phyloP scores from a whole-genome alignment of 352 stramenopile species.

The Globisporangium apiculatum region DNA sequence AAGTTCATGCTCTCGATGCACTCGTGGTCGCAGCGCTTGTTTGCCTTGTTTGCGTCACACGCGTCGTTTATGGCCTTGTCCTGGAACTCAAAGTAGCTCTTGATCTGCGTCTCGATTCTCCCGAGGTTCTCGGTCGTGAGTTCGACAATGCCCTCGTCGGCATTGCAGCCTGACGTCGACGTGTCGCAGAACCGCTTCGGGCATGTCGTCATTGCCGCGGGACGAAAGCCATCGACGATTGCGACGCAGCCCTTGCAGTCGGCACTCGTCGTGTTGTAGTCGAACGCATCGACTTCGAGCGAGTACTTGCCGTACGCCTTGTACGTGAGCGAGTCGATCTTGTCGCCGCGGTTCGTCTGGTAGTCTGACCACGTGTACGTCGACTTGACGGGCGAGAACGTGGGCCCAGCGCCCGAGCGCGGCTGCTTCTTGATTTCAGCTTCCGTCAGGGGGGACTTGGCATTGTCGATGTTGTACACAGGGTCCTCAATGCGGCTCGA shows the following conservation, averaged over 20 bases:
- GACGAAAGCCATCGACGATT: conserved; percentile 46
- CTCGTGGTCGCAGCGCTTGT: conserved; percentile 33
- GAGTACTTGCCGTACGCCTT: conserved; percentile 43
- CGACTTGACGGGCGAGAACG: not conserved
- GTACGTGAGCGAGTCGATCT: conserved; percentile 36
- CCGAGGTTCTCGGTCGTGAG: conserved; percentile 27
- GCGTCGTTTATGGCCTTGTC: conserved; percentile 38
- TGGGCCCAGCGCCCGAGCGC: not conserved
- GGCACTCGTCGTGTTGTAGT: conserved; percentile 30
- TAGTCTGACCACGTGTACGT: conserved; percentile 43
- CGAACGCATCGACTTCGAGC: conserved; percentile 31
- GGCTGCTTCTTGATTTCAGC: not conserved
- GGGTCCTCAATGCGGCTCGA: not conserved
- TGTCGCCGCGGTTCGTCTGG: conserved; percentile 19
- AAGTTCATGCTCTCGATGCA: conserved; percentile 4
- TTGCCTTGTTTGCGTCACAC: conserved; percentile 14
- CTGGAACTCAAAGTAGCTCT: conserved; percentile 30
- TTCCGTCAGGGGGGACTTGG: not conserved
- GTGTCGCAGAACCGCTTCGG: conserved; percentile 34
- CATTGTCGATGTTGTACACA: conserved; percentile 2
- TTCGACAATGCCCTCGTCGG: conserved; percentile 10
- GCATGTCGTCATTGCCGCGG: conserved; percentile 19
- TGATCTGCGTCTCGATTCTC: conserved; percentile 13
- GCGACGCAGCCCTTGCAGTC: conserved; percentile 41
- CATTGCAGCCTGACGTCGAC: conserved; percentile 1